Conservation (phyloP, 225 moss, liverwort and hornwort genomes). For the Pseudisothecium myosuroides region DNA sequence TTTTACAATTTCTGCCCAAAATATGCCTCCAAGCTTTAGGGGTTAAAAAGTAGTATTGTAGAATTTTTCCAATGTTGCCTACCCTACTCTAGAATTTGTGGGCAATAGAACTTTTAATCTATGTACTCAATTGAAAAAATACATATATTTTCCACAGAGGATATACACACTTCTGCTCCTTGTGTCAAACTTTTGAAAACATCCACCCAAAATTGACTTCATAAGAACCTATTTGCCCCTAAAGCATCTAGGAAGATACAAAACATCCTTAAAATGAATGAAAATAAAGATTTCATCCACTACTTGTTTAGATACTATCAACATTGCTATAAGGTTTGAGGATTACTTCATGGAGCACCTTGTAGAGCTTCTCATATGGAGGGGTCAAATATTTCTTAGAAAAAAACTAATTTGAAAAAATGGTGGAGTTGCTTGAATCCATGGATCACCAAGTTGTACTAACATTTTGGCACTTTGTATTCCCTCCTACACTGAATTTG, state of each 20-base stretch:
- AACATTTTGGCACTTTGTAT: background rate
- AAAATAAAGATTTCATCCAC: background rate
- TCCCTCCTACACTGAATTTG: rapidly evolving
- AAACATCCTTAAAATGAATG: rapidly evolving
- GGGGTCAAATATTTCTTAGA: background rate
- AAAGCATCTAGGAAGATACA: background rate
- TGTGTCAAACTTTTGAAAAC: background rate
- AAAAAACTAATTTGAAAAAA: background rate
- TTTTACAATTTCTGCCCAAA: too few species aligned
- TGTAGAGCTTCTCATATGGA: background rate
- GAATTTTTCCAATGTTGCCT: background rate
- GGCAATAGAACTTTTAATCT: background rate
- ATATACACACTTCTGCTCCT: rapidly evolving
- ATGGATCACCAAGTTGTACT: background rate
- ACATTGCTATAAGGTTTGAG: rapidly evolving
- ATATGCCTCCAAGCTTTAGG: too few species aligned
- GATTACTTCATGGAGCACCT: background rate
- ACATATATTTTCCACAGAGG: background rate
- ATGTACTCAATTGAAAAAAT: background rate
- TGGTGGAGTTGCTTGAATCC: background rate
- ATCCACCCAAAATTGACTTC: background rate
- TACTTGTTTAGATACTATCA: background rate
- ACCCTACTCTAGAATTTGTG: rapidly evolving
- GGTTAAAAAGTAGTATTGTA: background rate
- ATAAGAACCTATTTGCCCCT: too few species aligned